Percentiles rank a stretch among this genome's conserved stretches.
Conservation (phyloP, 306 rosid species). For the Quercus robur region DNA sequence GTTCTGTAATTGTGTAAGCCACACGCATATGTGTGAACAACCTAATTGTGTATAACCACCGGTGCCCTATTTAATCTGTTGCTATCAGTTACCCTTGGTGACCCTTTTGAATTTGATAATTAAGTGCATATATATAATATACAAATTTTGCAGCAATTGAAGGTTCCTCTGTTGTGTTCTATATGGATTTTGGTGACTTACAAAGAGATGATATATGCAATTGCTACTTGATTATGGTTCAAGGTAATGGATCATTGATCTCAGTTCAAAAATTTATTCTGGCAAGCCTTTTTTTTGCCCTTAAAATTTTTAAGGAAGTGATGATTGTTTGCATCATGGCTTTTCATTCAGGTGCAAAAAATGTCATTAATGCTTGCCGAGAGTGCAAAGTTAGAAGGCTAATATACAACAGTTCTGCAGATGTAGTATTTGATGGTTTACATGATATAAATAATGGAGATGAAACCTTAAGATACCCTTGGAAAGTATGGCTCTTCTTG, state of each 20-base stretch:
- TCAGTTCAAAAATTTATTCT: not conserved
- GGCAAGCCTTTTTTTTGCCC: not conserved
- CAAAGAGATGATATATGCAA: constrained; percentile 41
- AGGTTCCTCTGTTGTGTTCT: constrained; percentile 83
- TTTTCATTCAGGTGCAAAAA: constrained; percentile 70
- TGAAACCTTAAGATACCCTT: constrained; percentile 54
- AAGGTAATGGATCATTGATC: constrained; percentile 44
- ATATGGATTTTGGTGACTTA: constrained; percentile 48
- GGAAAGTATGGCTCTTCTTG: constrained; percentile 56
- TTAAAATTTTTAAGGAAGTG: constrained; percentile 4
- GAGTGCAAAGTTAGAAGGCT: constrained; percentile 74
- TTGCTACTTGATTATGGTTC: constrained; percentile 62
- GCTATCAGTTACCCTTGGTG: not conserved
- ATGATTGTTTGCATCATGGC: constrained; percentile 18
- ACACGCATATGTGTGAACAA: not conserved
- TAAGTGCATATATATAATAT: constrained; percentile 10
- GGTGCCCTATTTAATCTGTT: not conserved
- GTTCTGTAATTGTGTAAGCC: not conserved
- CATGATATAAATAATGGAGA: constrained; percentile 51
- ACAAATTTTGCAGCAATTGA: constrained; percentile 55
- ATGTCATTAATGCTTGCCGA: constrained; percentile 74
- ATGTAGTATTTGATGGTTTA: constrained; percentile 67
- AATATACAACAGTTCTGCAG: constrained; percentile 80
- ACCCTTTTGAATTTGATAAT: constrained; percentile 7
- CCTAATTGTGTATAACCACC: not conserved